A percentile compares a stretch with the other conserved stretches of the same genome.
These are phyloP conservation scores for Metschnikowia santaceciliae DNA, from an alignment of 805 yeast genomes.

Conservation along the genomic window DNA sequence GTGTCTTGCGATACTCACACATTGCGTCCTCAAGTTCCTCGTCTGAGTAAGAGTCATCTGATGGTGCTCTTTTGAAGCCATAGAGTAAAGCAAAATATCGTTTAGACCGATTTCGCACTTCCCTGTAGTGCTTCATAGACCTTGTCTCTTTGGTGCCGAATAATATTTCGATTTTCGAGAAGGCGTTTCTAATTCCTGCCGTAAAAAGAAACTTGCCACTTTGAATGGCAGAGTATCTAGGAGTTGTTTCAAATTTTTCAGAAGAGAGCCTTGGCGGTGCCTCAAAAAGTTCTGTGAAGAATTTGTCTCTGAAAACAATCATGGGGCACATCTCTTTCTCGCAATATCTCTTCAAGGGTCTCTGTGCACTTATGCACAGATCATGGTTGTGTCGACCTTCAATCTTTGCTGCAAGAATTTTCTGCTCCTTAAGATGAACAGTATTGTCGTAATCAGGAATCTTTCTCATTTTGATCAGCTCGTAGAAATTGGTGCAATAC, in stretches of 20 bases:
- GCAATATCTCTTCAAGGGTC: slow-evolving; percentile 1
- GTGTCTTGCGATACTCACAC: background rate
- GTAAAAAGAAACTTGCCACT: background rate
- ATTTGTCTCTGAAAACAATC: background rate
- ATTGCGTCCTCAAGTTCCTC: background rate
- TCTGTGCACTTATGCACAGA: slow-evolving; percentile 1
- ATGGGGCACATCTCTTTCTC: background rate
- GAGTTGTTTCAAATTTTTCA: background rate
- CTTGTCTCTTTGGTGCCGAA: background rate
- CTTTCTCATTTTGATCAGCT: background rate
- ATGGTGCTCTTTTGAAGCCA: too few species aligned
- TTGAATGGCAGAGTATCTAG: background rate
- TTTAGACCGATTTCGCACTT: background rate
- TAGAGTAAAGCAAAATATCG: background rate
- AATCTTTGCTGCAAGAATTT: background rate
- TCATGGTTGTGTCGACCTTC: background rate
- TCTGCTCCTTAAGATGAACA: background rate
- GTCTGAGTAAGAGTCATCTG: background rate
- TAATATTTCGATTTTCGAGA: background rate
- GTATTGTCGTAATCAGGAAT: background rate
- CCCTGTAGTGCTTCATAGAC: background rate
- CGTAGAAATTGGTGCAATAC: background rate
- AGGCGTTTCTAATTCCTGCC: background rate
- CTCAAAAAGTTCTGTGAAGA: background rate
- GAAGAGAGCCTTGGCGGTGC: background rate